A percentile compares a stretch with the other conserved stretches of the same genome.
These are phyloP conservation scores for Mycothermus thermophilus DNA, from an alignment of 495 filamentous ascomycete species.

Conservation along the genomic window DNA sequence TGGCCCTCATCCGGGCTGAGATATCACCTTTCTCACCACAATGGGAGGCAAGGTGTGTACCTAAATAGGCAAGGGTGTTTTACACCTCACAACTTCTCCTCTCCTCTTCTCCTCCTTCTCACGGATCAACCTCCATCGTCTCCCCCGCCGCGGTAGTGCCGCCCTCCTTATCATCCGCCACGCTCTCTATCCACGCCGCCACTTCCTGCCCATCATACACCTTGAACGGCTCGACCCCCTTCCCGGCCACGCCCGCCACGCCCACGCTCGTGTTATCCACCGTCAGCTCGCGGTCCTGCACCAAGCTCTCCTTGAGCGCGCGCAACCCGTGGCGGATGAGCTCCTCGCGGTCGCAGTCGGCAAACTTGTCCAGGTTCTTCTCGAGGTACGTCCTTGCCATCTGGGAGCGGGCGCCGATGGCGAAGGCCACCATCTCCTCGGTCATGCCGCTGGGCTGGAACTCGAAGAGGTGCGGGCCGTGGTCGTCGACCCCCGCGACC, in stretches of 20 bases:
- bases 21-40: too few relatives aligned
- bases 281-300: slow-evolving; percentile 93
- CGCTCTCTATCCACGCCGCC: slow-evolving; percentile 57
- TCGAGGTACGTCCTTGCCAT: slow-evolving; percentile 96
- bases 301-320: slow-evolving; percentile 88
- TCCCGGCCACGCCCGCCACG: slow-evolving; percentile 52
- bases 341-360: slow-evolving; percentile 59
- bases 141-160: slow-evolving; percentile 35
- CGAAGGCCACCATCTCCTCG: slow-evolving; percentile 89
- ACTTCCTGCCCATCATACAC: slow-evolving; percentile 84
- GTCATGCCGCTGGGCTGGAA: slow-evolving; percentile 95
- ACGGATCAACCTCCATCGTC: slow-evolving; percentile 69
- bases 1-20: too few relatives aligned
- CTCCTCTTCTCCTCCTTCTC: too few relatives aligned
- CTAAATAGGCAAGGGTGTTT: too few relatives aligned
- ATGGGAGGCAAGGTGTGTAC: too few relatives aligned
- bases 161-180: slow-evolving; percentile 44
- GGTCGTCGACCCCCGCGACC: slow-evolving; percentile 84
- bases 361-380: slow-evolving; percentile 73
- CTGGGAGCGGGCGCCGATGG: slow-evolving; percentile 89
- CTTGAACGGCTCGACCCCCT: slow-evolving; percentile 67
- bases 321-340: slow-evolving; percentile 77
- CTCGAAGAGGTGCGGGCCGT: slow-evolving; percentile 90
- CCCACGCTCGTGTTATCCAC: slow-evolving; percentile 90
- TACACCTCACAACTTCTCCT: too few relatives aligned